phyloP scores from a whole-genome alignment of 768 basidiomycete species.

The Termitomyces sp. region DNA sequence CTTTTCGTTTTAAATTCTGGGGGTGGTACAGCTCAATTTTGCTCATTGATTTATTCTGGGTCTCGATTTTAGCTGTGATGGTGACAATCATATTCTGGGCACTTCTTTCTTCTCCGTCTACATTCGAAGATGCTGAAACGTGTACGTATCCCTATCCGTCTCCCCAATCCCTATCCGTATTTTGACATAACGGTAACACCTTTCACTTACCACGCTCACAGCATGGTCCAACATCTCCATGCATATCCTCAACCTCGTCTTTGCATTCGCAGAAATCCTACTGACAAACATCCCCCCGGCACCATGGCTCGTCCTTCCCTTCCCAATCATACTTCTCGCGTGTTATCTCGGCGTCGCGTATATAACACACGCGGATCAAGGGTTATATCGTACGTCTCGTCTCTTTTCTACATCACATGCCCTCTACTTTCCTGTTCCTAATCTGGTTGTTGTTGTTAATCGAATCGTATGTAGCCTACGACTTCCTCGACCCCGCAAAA shows the following conservation, averaged over 20 bases:
- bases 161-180: not conserved
- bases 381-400: slow-evolving; percentile 57
- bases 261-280: slow-evolving; percentile 57
- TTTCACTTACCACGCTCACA: no score
- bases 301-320: slow-evolving; percentile 51
- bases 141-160: slow-evolving; percentile 34
- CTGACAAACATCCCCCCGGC: slow-evolving; percentile 50
- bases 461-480: no score
- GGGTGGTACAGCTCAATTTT: no score
- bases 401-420: no score
- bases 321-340: slow-evolving; percentile 48
- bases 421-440: no score
- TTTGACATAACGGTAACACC: no score
- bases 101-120: slow-evolving; percentile 41
- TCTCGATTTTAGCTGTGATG: slow-evolving; percentile 47
- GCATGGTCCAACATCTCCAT: slow-evolving; percentile 60
- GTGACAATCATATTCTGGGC: slow-evolving; percentile 67
- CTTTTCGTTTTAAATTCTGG: no score
- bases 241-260: slow-evolving; percentile 58
- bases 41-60: not conserved
- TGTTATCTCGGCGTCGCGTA: slow-evolving; percentile 69
- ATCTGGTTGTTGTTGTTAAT: no score
- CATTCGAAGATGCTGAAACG: slow-evolving; percentile 37
- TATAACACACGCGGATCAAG: slow-evolving; percentile 58
- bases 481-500: no score